These are phyloP conservation scores for Neurospora sp. DNA, from an alignment of 495 filamentous ascomycete species.

Conservation along the genomic window DNA sequence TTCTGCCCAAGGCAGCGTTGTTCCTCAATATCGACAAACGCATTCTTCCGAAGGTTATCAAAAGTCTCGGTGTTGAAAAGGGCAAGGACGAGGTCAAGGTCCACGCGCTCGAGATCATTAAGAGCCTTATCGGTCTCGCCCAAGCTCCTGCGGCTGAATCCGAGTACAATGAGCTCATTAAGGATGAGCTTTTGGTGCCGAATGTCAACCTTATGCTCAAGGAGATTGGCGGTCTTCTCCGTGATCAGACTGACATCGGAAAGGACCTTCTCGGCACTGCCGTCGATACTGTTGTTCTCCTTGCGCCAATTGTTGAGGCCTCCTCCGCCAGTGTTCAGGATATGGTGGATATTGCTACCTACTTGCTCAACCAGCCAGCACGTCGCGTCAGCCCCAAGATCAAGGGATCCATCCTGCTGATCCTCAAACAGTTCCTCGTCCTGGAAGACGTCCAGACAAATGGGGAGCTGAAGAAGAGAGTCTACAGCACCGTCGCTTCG, in stretches of 20 bases:
- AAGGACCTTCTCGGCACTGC: slow-evolving; percentile 64
- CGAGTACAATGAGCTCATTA: slow-evolving; percentile 51
- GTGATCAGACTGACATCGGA: slow-evolving; percentile 44
- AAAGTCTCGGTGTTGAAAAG: slow-evolving; percentile 61
- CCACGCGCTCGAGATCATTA: slow-evolving; percentile 67
- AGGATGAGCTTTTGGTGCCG: slow-evolving; percentile 51
- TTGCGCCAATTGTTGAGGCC: slow-evolving; percentile 64
- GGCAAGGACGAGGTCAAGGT: slow-evolving; percentile 82
- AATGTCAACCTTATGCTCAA: slow-evolving; percentile 60
- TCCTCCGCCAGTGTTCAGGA: slow-evolving; percentile 54
- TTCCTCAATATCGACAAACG: slow-evolving; percentile 57
- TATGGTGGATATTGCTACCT: slow-evolving; percentile 64
- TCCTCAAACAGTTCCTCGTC: slow-evolving; percentile 56
- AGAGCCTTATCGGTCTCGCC: slow-evolving; percentile 50
- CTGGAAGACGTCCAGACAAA: slow-evolving; percentile 62
- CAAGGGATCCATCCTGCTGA: slow-evolving; percentile 69
- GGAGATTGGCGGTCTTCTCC: slow-evolving; percentile 55
- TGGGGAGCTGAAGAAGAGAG: slow-evolving; percentile 42
- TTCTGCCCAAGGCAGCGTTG: slow-evolving; percentile 50
- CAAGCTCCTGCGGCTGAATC: slow-evolving; percentile 38
- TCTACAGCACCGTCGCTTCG: slow-evolving; percentile 56
- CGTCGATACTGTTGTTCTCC: slow-evolving; percentile 62
- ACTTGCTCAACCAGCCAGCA: slow-evolving; percentile 74
- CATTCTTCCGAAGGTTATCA: slow-evolving; percentile 58
- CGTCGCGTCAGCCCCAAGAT: slow-evolving; percentile 70